Conservation (phyloP, 495 filamentous ascomycete species). For the Tuber borchii region DNA sequence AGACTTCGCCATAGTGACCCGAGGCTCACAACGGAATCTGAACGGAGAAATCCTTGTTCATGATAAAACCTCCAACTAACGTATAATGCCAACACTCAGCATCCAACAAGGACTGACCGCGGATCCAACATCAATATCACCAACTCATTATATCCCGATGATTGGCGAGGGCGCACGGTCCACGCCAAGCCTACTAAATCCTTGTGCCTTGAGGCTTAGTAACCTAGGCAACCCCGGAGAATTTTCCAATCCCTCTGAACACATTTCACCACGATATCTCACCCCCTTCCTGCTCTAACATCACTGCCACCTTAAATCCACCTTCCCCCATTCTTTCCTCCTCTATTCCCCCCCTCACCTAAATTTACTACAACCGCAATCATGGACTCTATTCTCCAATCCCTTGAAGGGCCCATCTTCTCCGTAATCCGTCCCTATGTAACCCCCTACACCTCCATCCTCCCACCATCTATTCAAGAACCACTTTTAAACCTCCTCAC, state of each 20-base stretch:
- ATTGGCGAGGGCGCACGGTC: background rate
- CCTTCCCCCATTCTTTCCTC: background rate
- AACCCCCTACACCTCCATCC: conserved; percentile 68
- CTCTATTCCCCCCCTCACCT: background rate
- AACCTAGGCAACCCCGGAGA: background rate
- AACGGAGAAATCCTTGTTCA: background rate
- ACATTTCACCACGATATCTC: background rate
- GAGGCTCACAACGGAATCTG: background rate
- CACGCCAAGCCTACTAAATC: background rate
- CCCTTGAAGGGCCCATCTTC: conserved; percentile 53
- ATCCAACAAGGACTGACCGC: background rate
- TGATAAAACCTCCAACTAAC: background rate
- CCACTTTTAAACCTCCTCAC: conserved; percentile 73
- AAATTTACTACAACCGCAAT: conserved; percentile 4
- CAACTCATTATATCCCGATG: background rate
- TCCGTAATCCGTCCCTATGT: conserved; percentile 59
- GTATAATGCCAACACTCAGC: background rate
- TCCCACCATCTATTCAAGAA: conserved; percentile 71
- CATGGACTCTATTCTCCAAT: conserved; percentile 33
- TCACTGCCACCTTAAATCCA: background rate
- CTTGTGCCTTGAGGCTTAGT: conserved; percentile 1
- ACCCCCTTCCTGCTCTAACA: conserved; percentile 14
- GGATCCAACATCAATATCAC: background rate
- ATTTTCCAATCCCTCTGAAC: conserved; percentile 5
- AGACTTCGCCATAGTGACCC: background rate